Percentiles rank a stretch among this genome's conserved stretches.
These are phyloP conservation scores for Tilletia indica DNA, from an alignment of 1,284 basidiomycete species.

Conservation along the genomic window DNA sequence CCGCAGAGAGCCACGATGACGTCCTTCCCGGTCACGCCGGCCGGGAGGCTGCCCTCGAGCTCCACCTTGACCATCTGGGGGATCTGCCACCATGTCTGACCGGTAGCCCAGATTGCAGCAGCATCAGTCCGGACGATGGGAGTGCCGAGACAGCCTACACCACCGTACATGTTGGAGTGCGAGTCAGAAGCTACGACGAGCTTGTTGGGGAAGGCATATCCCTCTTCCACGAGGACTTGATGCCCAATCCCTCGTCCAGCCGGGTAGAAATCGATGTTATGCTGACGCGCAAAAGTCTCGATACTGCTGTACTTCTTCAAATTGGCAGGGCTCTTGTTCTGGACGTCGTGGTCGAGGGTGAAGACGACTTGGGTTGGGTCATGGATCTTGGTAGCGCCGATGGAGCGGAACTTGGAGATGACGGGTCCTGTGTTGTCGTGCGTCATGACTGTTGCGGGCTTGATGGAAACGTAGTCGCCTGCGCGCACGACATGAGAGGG, in stretches of 20 bases:
- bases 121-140: conserved; percentile 79
- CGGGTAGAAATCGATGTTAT: conserved; percentile 91
- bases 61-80: conserved; percentile 95
- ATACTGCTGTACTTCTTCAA: conserved; percentile 89
- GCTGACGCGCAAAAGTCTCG: conserved; percentile 81
- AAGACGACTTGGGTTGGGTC: conserved; percentile 86
- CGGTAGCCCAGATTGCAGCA: conserved; percentile 95
- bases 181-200: conserved; percentile 78
- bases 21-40: conserved; percentile 95
- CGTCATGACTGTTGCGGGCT: conserved; percentile 80
- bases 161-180: conserved; percentile 98
- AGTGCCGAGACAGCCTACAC: conserved; percentile 93
- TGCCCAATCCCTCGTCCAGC: conserved; percentile 92
- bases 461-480: conserved; percentile 99
- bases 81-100: conserved; percentile 99
- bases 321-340: conserved; percentile 93
- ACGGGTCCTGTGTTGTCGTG: conserved; percentile 92
- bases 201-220: conserved; percentile 55
- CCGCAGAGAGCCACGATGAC: conserved; percentile 97
- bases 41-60: conserved; percentile 74
- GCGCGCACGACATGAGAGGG: conserved; percentile 67
- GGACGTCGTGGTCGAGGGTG: conserved; percentile 96
- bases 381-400: conserved; percentile 82
- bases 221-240: conserved; percentile 54
- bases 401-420: conserved; percentile 85